phyloP scores from a whole-genome alignment of 441 rosid genomes.

The Aleurites moluccanus region DNA sequence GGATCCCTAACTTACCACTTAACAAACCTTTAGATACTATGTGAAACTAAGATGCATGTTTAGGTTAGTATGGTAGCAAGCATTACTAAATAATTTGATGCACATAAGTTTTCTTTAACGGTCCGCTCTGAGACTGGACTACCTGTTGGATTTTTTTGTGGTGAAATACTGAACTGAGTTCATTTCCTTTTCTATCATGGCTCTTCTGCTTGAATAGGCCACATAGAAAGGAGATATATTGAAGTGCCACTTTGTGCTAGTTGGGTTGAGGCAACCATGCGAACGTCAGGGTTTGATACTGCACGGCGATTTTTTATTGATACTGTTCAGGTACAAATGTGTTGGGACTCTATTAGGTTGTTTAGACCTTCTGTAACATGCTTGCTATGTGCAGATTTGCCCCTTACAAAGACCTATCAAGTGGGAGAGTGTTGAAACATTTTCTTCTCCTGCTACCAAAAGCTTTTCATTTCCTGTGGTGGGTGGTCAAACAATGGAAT shows the following conservation, averaged over 20 bases:
- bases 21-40: neutral
- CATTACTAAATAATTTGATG: neutral
- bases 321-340: conserved; percentile 73
- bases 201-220: conserved; percentile 51
- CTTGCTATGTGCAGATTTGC: conserved; percentile 64
- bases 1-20: neutral
- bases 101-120: neutral
- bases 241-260: conserved; percentile 89
- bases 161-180: conserved; percentile 11
- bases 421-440: conserved; percentile 77
- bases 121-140: neutral
- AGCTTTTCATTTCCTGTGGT: conserved; percentile 77
- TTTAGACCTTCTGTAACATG: conserved; percentile 34
- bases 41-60: conserved; percentile 1
- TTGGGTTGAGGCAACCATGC: conserved; percentile 98
- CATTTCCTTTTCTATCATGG: conserved; percentile 17
- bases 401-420: conserved; percentile 90
- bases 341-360: conserved; percentile 20
- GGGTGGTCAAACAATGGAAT: conserved; percentile 94
- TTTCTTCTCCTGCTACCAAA: conserved; percentile 83
- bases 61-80: neutral
- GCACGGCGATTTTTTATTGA: conserved; percentile 78
- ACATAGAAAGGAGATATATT: conserved; percentile 84
- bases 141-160: neutral
- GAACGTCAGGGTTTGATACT: conserved; percentile 86